These are phyloP conservation scores for Calocybe cyanea DNA, from an alignment of 768 basidiomycete genomes.

Conservation along the genomic window DNA sequence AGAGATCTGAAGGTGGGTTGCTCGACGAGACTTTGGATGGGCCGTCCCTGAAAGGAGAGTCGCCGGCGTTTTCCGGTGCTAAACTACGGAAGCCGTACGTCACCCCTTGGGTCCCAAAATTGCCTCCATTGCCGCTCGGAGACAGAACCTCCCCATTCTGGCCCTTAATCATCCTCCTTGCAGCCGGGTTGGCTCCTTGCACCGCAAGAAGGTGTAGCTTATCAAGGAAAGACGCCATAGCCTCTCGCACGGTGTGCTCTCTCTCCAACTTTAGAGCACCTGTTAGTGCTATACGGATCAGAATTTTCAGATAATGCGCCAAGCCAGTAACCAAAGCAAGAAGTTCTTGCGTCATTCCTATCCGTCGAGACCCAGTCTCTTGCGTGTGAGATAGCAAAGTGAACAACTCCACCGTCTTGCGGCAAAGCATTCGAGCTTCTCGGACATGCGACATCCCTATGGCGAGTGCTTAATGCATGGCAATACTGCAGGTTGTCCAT, in stretches of 20 bases:
- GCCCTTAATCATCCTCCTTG: conserved; percentile 71
- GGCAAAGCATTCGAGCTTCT: conserved; percentile 97
- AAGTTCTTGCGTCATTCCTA: conserved; percentile 96
- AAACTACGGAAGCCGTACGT: conserved; percentile 92
- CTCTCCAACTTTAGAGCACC: conserved; percentile 94
- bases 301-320: conserved; percentile 98
- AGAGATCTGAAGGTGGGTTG: conserved; percentile 85
- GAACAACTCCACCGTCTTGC: conserved; percentile 98
- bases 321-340: conserved; percentile 97
- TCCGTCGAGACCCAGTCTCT: conserved; percentile 83
- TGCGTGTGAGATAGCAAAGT: conserved; percentile 94
- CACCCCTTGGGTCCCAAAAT: conserved; percentile 79
- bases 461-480: conserved; percentile 14
- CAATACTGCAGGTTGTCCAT: conserved; percentile 2
- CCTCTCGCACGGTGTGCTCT: conserved; percentile 77
- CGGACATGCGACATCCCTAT: conserved; percentile 96
- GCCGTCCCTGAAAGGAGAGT: conserved; percentile 68
- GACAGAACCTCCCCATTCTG: conserved; percentile 60
- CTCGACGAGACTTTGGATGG: conserved; percentile 52
- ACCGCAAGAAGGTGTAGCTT: conserved; percentile 90
- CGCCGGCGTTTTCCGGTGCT: conserved; percentile 87
- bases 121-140: conserved; percentile 41
- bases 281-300: conserved; percentile 96
- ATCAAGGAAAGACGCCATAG: conserved; percentile 87
- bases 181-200: conserved; percentile 77